Evolutionary conservation across 1,284 basidiomycete species (phyloP), one percentile per base, ranked within the genome.

Genomic region (Volvariella surrecta): DNA sequence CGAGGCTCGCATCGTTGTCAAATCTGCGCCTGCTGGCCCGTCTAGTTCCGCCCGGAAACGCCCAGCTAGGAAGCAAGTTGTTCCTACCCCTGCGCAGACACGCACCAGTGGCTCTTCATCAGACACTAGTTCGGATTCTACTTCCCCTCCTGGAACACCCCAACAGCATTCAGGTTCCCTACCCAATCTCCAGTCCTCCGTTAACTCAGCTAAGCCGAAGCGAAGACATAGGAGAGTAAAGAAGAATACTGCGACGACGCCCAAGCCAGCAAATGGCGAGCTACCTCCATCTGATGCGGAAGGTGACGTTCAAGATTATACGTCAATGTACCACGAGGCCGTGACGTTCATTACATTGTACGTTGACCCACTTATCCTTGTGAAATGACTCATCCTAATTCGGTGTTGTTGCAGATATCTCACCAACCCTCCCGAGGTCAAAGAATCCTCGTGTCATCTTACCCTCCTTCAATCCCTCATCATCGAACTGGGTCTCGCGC

Each of bases 381-480:
- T 18, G 30, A 15, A 22, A 35, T 19, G 32, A 32, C 37, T n/a
- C 28, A 31, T 34, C 32, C 35, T 28, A 32, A 44, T 44, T 45
- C 18, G 40, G 7, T 17, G 17, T 32, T 43, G 19, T 41, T 42
- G 16, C 48, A 79, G 77, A 8, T 77, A 75, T 58, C 63, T 82
- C 21, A 68, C 71, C 1, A 70, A 73, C 54, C 73, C 75, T 1
- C 58, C 64, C 1, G 61, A 67, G n/a, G 64, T 68, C 50, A 58
- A 62, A 20, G 63, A 66, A 50, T 56, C 62, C 13, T 59, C 66
- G 13, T 72, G 72, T 51, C 65, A 71, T 39, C 65, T 71, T 30
- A 62, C 63, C 10, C 61, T 75, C 22, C 60, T 76, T 17, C 75
- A 76, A 39, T 70, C 74, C 0, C 66, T 79, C 45, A 68, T 77